Conservation (phyloP, 352 stramenopile species). For the Elongisporangium anandrum region DNA sequence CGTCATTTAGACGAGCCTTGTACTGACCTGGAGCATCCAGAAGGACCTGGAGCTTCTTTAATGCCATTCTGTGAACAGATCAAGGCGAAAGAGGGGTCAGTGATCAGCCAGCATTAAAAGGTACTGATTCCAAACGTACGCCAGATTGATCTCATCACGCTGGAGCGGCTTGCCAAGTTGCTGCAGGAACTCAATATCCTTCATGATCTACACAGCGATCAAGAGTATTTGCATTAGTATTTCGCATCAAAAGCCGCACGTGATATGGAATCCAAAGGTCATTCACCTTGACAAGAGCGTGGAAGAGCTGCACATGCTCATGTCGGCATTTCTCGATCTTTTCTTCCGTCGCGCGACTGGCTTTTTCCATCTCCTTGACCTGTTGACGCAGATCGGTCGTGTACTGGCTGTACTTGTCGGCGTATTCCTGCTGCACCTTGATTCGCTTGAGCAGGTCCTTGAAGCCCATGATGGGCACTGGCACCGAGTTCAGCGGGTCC, state of each 20-base stretch:
- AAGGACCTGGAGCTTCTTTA: slow-evolving; percentile 83
- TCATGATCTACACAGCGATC: slow-evolving; percentile 75
- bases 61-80: slow-evolving; percentile 37
- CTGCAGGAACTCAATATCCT: slow-evolving; percentile 84
- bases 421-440: slow-evolving; percentile 74
- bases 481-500: slow-evolving; percentile 74
- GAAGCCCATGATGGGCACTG: slow-evolving; percentile 74
- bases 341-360: slow-evolving; percentile 70
- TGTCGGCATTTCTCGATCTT: slow-evolving; percentile 84
- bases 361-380: slow-evolving; percentile 80
- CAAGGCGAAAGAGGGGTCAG: not conserved
- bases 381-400: slow-evolving; percentile 69
- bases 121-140: slow-evolving; percentile 38
- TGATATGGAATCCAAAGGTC: not conserved
- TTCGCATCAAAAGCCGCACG: slow-evolving; percentile 2
- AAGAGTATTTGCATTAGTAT: not conserved
- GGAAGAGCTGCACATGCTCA: slow-evolving; percentile 80
- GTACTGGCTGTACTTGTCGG: slow-evolving; percentile 79
- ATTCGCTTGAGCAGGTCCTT: slow-evolving; percentile 79
- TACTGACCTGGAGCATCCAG: slow-evolving; percentile 81
- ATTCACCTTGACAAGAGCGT: slow-evolving; percentile 70
- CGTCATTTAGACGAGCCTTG: slow-evolving; percentile 83
- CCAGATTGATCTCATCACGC: slow-evolving; percentile 68
- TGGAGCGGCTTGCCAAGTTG: slow-evolving; percentile 83
- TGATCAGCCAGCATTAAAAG: slow-evolving; percentile 3